Evolutionary conservation across 2,329 filamentous ascomycete species (phyloP).

Genomic region (Beauveria asiatica): DNA sequence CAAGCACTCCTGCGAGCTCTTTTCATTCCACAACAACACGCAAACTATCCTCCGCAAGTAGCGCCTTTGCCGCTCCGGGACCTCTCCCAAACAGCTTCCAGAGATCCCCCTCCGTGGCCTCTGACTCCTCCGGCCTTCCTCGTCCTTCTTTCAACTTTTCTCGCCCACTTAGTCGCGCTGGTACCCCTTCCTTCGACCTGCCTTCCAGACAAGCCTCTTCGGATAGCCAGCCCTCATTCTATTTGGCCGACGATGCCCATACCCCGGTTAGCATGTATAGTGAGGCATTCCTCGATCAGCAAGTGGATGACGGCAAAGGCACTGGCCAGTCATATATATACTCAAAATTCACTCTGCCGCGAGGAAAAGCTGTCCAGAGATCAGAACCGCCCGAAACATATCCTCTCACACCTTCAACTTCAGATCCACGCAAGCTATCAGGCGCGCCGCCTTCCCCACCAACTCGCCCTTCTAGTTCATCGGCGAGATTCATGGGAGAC

Average conservation of each 20-base stretch:
- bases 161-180: slow-evolving; percentile 70
- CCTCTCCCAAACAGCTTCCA: slow-evolving; percentile 57
- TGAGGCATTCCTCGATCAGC: slow-evolving; percentile 54
- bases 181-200: slow-evolving; percentile 48
- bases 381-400: slow-evolving; percentile 49
- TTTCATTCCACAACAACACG: slow-evolving; percentile 59
- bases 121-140: slow-evolving; percentile 66
- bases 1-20: slow-evolving; percentile 42
- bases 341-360: slow-evolving; percentile 73
- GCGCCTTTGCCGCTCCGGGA: slow-evolving; percentile 33
- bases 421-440: slow-evolving; percentile 34
- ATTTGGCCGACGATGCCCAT: slow-evolving; percentile 56
- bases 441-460: slow-evolving; percentile 53
- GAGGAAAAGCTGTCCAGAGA: slow-evolving; percentile 71
- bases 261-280: slow-evolving; percentile 67
- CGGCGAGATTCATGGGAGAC: slow-evolving; percentile 30
- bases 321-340: slow-evolving; percentile 73
- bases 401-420: slow-evolving; percentile 37
- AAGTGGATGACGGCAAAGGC: slow-evolving; percentile 35
- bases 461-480: slow-evolving; percentile 50
- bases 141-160: slow-evolving; percentile 90
- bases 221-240: slow-evolving; percentile 58
- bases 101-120: slow-evolving; percentile 77
- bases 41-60: slow-evolving; percentile 67
- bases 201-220: slow-evolving; percentile 55